A percentile compares a stretch with the other conserved stretches of the same genome.
Evolutionary conservation across 495 filamentous ascomycete genomes (phyloP).

Genomic region (Penicillium angulare): DNA sequence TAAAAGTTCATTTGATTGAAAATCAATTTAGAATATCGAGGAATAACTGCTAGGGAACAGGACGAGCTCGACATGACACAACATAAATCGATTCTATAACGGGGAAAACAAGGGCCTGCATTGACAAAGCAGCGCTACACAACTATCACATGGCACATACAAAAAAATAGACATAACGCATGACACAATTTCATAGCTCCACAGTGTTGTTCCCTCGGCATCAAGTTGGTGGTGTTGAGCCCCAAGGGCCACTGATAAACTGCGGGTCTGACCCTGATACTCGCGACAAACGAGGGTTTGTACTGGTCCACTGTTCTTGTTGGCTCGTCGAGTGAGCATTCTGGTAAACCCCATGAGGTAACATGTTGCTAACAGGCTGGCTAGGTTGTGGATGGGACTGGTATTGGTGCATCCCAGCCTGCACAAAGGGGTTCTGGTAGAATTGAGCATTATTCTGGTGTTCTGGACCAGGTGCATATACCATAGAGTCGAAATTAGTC

Average conservation of each 20-base stretch:
- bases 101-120: no score
- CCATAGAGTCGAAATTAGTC: not conserved
- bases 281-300: not conserved
- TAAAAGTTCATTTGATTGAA: no score
- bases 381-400: not conserved
- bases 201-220: not conserved
- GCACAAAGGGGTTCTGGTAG: slow-evolving; percentile 16
- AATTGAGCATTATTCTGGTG: not conserved
- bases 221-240: slow-evolving; percentile 13
- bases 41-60: no score
- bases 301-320: not conserved
- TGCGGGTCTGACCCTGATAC: slow-evolving; percentile 14
- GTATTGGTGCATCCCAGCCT: slow-evolving; percentile 12
- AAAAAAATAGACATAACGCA: not conserved
- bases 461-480: not conserved
- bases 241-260: slow-evolving; percentile 29
- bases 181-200: not conserved
- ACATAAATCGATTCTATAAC: no score
- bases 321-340: not conserved
- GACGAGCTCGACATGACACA: no score
- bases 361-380: not conserved
- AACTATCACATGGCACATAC: not conserved
- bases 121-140: no score
- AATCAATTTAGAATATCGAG: no score
- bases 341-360: slow-evolving; percentile 5